Evolutionary conservation across 2,329 filamentous ascomycete species (phyloP), one percentile per base, ranked within the genome.

Genomic region (Periconia sp.): DNA sequence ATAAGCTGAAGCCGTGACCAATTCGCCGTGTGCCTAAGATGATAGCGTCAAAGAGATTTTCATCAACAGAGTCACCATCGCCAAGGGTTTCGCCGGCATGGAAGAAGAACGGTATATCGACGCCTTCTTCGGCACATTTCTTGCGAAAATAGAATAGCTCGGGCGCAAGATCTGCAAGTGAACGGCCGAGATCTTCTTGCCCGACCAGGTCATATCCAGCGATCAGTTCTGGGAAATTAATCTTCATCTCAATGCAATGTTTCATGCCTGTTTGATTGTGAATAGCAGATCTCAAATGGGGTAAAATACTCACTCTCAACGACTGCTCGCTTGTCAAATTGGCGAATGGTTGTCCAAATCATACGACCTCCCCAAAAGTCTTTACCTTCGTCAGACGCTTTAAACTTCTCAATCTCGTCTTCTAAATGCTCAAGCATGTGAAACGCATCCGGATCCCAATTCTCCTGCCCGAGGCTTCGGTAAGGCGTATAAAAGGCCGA

Each of bases 141-240:
- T 92, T 92, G 52, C 86, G 85, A 78, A 97, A 96, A 90, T 90
- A 96, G 70, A 96, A 92, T 0, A 97, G 75, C 61, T 95, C 84
- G 0, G 92, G 91, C 0, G 92, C 79, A 3, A 95, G 73, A 54
- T 94, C 88, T 21, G 80, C 78, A 18, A 96, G 80, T 0, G 90
- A 80, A 10, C 88, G 82, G 1, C 91, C 92, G 1, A 79, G 68
- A 62, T 95, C 88, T 74, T 96, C 92, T 68, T 92, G 88, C 0
- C 90, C 92, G 4, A 96, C 91, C 8, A 96, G 73, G 69, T 97
- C 92, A 70, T 90, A 96, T 9, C 92, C 92, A 18, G 87, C 85
- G 56, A 96, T 83, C 6, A 95, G 77, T 36, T 91, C 78, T 0
- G 92, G 89, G 65, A 87, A 92, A 22, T 82, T 79, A 40, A 87